Evolutionary conservation across 1,139 yeast species (phyloP).

Genomic region (Lizanozyma gosingica): DNA sequence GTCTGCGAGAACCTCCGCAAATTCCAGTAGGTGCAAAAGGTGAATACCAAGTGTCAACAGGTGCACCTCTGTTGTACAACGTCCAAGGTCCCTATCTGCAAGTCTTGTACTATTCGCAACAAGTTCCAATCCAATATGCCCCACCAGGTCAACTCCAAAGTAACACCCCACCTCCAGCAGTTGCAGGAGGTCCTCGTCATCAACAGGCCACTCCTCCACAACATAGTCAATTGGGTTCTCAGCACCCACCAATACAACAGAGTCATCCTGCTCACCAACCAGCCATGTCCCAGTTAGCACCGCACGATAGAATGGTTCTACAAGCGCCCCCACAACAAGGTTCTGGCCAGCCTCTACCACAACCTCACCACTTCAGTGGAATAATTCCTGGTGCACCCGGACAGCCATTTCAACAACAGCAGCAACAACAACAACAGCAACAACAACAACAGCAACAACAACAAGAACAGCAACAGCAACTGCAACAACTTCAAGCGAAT

Average conservation of each 20-base stretch:
- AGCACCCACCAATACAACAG: slow-evolving; percentile 4
- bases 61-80: background rate
- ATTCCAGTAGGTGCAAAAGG: background rate
- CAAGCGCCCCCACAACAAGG: slow-evolving; percentile 1
- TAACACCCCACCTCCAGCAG: slow-evolving; percentile 2
- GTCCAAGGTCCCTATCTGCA: background rate
- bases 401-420: slow-evolving; percentile 1
- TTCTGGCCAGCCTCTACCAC: slow-evolving; percentile 3
- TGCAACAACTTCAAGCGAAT: background rate
- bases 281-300: background rate
- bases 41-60: background rate
- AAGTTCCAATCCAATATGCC: background rate
- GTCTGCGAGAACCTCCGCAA: no score
- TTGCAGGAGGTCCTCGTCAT: slow-evolving; percentile 2
- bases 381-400: background rate
- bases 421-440: slow-evolving; percentile 1
- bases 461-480: slow-evolving; percentile 2
- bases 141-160: background rate
- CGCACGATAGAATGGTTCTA: no score
- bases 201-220: slow-evolving; percentile 2
- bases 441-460: slow-evolving; percentile 2
- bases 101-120: background rate
- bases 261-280: slow-evolving; percentile 1
- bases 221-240: slow-evolving; percentile 1
- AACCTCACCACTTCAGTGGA: slow-evolving; percentile 1